These are phyloP conservation scores for Punctularia strigosozonata DNA, from an alignment of 768 basidiomycete genomes.

Conservation along the genomic window DNA sequence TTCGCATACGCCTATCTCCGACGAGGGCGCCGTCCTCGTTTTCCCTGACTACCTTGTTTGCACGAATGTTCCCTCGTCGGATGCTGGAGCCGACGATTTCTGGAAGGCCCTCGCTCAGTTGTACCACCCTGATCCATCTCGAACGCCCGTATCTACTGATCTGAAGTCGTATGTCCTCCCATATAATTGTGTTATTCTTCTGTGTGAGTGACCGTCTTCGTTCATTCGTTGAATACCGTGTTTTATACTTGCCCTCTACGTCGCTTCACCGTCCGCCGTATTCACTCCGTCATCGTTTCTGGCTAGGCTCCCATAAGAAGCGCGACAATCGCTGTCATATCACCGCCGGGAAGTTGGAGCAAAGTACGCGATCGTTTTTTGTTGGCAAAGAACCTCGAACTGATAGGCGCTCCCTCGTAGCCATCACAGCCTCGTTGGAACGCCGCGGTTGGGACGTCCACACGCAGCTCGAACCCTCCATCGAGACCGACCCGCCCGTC, in stretches of 20 bases:
- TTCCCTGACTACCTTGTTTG: slow-evolving; percentile 90
- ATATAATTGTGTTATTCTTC: slow-evolving; percentile 82
- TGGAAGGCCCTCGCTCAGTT: slow-evolving; percentile 58
- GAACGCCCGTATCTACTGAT: slow-evolving; percentile 26
- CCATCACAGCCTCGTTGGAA: slow-evolving; percentile 52
- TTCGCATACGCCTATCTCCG: slow-evolving; percentile 62
- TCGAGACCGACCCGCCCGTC: slow-evolving; percentile 34
- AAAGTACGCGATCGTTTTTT: slow-evolving; percentile 32
- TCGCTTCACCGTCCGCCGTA: too few relatives aligned
- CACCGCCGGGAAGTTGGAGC: slow-evolving; percentile 73
- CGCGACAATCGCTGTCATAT: slow-evolving; percentile 89
- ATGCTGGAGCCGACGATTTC: slow-evolving; percentile 55
- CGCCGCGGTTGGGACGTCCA: slow-evolving; percentile 67
- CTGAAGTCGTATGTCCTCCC: slow-evolving; percentile 75
- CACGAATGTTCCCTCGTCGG: slow-evolving; percentile 52
- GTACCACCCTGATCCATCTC: slow-evolving; percentile 31
- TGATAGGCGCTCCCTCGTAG: slow-evolving; percentile 32
- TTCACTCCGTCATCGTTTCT: too few relatives aligned
- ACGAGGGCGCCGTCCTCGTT: slow-evolving; percentile 71
- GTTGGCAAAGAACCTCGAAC: too few relatives aligned
- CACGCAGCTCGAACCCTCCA: slow-evolving; percentile 56
- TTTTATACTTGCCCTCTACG: slow-evolving; percentile 4
- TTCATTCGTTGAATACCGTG: neutral
- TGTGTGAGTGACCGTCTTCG: slow-evolving; percentile 47
- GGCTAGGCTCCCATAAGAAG: slow-evolving; percentile 92